These are phyloP conservation scores for Limtongia smithiae DNA, from an alignment of 805 yeast species.

Conservation along the genomic window DNA sequence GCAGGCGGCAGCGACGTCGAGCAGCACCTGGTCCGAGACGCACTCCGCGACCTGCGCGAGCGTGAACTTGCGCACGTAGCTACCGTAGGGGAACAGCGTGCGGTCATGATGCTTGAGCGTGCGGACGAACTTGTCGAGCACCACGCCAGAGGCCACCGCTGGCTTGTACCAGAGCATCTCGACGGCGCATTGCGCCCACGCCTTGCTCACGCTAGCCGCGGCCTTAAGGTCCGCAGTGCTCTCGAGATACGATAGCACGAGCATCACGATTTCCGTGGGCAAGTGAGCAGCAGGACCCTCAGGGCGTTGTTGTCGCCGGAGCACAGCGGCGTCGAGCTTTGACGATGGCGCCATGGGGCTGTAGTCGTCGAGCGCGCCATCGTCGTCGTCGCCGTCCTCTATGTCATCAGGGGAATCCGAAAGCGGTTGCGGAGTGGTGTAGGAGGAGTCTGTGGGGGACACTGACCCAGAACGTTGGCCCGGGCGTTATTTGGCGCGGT, in stretches of 20 bases:
- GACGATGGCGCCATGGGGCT: constrained; percentile 5
- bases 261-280: constrained; percentile 22
- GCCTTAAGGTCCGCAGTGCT: constrained; percentile 18
- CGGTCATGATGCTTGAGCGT: constrained; percentile 50
- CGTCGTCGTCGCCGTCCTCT: constrained; percentile 24
- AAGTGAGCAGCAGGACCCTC: constrained; percentile 6
- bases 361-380: constrained; percentile 6
- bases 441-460: constrained; percentile 23
- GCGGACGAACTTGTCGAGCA: constrained; percentile 51
- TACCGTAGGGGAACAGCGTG: constrained; percentile 56
- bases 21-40: constrained; percentile 62
- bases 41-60: constrained; percentile 66
- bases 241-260: constrained; percentile 15
- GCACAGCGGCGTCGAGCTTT: neutral
- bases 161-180: constrained; percentile 90
- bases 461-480: constrained; percentile 3
- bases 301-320: neutral
- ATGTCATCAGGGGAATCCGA: constrained; percentile 26
- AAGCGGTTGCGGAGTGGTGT: constrained; percentile 23
- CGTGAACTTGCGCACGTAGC: constrained; percentile 73
- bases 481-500: neutral
- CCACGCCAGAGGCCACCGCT: constrained; percentile 50
- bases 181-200: constrained; percentile 73
- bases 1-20: constrained; percentile 58
- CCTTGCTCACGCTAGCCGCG: constrained; percentile 63